A percentile compares a stretch with the other conserved stretches of the same genome.
Conservation (phyloP, 768 basidiomycete species). For the Trametopsis cervina region DNA sequence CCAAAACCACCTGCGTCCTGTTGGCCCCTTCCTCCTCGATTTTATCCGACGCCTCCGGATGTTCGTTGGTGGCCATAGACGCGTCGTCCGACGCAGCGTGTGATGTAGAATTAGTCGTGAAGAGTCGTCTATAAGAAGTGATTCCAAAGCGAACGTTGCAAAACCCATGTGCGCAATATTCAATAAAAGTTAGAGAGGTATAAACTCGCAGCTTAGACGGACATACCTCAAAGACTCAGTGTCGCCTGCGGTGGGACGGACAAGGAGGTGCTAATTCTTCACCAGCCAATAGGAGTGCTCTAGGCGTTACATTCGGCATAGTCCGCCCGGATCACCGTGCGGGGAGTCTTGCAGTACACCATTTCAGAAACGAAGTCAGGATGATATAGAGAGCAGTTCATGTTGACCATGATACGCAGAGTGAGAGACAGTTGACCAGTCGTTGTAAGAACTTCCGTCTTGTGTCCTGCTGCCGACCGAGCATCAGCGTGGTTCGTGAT, state of each 20-base stretch:
- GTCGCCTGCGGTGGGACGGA: not conserved
- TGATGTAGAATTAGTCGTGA: not conserved
- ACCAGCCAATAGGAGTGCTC: conserved; percentile 15
- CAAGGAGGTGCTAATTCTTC: not conserved
- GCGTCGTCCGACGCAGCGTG: conserved; percentile 59
- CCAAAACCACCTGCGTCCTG: not conserved
- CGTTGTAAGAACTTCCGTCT: too few species aligned
- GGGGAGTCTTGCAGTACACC: too few species aligned
- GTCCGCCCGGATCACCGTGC: not conserved
- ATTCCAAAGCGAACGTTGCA: too few species aligned
- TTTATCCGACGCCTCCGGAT: conserved; percentile 36
- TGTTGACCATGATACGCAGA: too few species aligned
- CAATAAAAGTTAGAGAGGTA: not conserved
- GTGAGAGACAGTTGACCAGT: too few species aligned
- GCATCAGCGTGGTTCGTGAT: too few species aligned
- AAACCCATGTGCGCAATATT: not conserved
- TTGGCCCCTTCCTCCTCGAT: conserved; percentile 17
- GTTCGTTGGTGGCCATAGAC: conserved; percentile 73
- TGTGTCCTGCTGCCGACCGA: too few species aligned
- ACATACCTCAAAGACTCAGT: not conserved
- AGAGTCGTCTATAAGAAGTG: not conserved
- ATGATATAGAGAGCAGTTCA: too few species aligned
- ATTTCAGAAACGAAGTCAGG: too few species aligned
- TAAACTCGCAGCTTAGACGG: not conserved
- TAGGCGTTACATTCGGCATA: conserved; percentile 4